These are phyloP conservation scores for Psilocybe sp. DNA, from an alignment of 768 basidiomycete genomes.

Conservation along the genomic window DNA sequence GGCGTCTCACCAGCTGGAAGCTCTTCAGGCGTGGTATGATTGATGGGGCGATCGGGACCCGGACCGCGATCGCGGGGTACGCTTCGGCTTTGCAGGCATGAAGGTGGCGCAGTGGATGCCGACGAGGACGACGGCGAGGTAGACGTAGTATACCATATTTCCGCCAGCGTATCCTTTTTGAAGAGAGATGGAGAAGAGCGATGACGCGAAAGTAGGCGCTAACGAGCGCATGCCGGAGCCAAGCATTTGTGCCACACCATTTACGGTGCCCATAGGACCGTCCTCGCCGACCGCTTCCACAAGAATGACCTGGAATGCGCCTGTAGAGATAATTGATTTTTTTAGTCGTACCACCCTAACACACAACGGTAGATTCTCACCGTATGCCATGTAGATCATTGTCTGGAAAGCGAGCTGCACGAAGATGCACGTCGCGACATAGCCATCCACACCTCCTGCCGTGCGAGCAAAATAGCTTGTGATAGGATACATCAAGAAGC, in stretches of 20 bases:
- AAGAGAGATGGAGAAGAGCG: slow-evolving; percentile 53
- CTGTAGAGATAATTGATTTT: slow-evolving; percentile 27
- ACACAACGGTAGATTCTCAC: slow-evolving; percentile 15
- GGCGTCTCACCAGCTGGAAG: no score
- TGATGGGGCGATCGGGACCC: no score
- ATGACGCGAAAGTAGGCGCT: slow-evolving; percentile 53
- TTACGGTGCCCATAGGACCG: slow-evolving; percentile 48
- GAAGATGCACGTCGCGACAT: slow-evolving; percentile 27
- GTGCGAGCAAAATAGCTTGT: slow-evolving; percentile 30
- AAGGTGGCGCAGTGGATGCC: slow-evolving; percentile 19
- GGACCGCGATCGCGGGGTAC: no score
- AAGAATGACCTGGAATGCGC: slow-evolving; percentile 41
- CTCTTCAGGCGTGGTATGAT: no score
- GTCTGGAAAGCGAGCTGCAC: slow-evolving; percentile 30
- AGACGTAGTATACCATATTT: slow-evolving; percentile 39
- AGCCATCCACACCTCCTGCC: slow-evolving; percentile 31
- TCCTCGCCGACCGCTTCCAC: slow-evolving; percentile 41
- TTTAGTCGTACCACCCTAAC: neutral
- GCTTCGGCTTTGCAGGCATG: slow-evolving; percentile 16
- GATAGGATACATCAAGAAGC: slow-evolving; percentile 31
- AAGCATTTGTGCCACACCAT: slow-evolving; percentile 55
- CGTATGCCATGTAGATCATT: slow-evolving; percentile 31
- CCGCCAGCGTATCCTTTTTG: slow-evolving; percentile 45
- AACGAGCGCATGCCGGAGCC: slow-evolving; percentile 48
- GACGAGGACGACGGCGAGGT: slow-evolving; percentile 25